Evolutionary conservation across 768 basidiomycete genomes (phyloP), one percentile per base, ranked within the genome.

Genomic region (Russula ochroleuca): DNA sequence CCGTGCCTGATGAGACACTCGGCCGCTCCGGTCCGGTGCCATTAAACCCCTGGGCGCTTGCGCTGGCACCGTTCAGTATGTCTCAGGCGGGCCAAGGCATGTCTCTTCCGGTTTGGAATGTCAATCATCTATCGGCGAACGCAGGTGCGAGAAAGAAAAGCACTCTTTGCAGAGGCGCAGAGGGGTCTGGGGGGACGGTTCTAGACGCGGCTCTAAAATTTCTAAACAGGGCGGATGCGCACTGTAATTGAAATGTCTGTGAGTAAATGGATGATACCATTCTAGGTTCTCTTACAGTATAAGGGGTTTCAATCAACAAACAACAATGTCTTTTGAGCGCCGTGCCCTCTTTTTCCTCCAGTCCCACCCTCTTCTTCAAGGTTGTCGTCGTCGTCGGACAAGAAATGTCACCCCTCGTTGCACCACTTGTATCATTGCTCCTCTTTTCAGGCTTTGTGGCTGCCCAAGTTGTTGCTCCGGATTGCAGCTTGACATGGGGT

Each of bases 381-480:
- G n/a, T 28, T 28, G 28, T 28, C 28, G 28, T n/a, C 28, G 45
- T 21, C 45, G 45, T 47, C n/a, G 10, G 45, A 47, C 38, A 38
- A n/a, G n/a, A 13, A 31, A 56, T 51, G 48, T 37, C n/a, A 14
- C 17, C 8, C 8, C 23, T 57, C 3, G 41, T 10, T 2, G 54
- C 14, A 10, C 17, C 57, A 35, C n/a, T n/a, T 9, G 48, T 3
- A 9, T 13, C 51, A 10, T 5, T 57, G 0, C 25, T 57, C 2
- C 25, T 65, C 41, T 19, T 61, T 28, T 31, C 59, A 23, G 35
- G 54, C 31, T 21, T 28, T 23, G 53, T 33, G 2, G 11, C 28
- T 19, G 59, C 54, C n/a, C 53, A 64, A 13, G 14, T 65, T 23
- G 19, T 2, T 14, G 53, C 64, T 28, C 64, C 64, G 1, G 49